Base-by-base conservation (phyloP, 495 filamentous ascomycete species). In the Aspergillus coremiiformis region DNA sequence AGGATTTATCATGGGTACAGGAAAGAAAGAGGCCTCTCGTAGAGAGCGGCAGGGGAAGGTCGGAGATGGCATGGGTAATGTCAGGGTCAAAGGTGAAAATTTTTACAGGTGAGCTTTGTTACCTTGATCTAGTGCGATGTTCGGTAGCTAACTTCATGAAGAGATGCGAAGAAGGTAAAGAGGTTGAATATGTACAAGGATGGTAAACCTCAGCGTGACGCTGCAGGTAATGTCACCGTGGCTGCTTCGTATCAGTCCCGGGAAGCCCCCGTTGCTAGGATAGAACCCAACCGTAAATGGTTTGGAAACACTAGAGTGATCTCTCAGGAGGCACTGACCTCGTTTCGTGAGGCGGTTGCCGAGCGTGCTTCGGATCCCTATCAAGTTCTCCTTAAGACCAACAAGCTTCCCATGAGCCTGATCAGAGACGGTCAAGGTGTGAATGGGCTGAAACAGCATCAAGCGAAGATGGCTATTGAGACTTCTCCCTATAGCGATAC, bases 241-340 rank as follows among this genome's bases (percentile, higher is more conserved):
- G 84, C 92, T 57, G 93, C 93, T 37, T 78, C 85, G 5, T 96
- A 82, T 73, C 93, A 93, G 61, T 88, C 81, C 62, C 77, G 73
- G 56, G 86, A 86, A 55, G 78, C 81, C 19, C 91, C 93, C n/a
- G 77, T 76, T 53, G 93, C 90, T 55, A 79, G 90, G 37, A 85
- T 97, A 56, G 93, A 98, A 66, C 93, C 93, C 35, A 92, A 97
- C 70, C 78, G 93, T 56, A 90, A 90, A 72, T 89, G 85, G 85
- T 89, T 89, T 60, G 79, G 70, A n/a, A 83, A 84, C 55, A 84
- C 83, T 8, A 67, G 84, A 62, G 84, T 88, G 12, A 87, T 88
- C 47, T 79, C 77, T 0, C 80, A 83, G 56, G 78, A 81, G 52
- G 84, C 86, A 20, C 74, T 93, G 53, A 79, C 73, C 22, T 83